Evolutionary conservation across 148 eudicot species (phyloP), one percentile per base, ranked within the genome.

Genomic region (Nyssa sinensis): DNA sequence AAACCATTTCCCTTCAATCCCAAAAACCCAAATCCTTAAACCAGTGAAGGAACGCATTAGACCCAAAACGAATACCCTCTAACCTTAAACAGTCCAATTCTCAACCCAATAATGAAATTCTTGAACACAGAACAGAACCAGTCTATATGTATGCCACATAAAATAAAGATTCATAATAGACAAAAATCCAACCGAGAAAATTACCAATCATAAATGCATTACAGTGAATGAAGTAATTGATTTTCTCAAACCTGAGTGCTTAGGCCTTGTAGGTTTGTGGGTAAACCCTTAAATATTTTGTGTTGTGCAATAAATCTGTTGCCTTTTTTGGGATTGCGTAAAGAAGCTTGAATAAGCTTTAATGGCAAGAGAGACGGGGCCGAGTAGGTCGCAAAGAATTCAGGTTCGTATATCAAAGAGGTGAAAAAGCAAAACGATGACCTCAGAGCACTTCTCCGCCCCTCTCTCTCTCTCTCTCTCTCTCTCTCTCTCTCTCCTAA

Each of bases 351-450:
- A 67, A 60, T 41, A 44, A 47, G 64, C 34, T 68, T 27, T 33
- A 16, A 21, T 19, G 72, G 4, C 9, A 1, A 66, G 32, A 17
- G 55, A 72, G 69, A 67, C 61, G 75, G 33, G 71, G 71, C 51
- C 70, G 72, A 71, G 70, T 58, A 67, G 76, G 78, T 61, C 70
- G 85, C 67, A 78, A 77, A 75, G 71, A 78, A 82, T 78, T 75
- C 77, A 78, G 77, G 57, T 62, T 53, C 59, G 67, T 44, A 79
- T 39, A 79, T 39, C 65, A 59, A 30, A 44, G 1, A 65, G 35
- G 28, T 59, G 71, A 53, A 63, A 34, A 51, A 63, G 74, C 69
- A 53, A 41, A 68, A 65, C 51, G 11, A 39, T 7, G 11, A 41
- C 73, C 64, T 59, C 57, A 71, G 65, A 57, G 30, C 44, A 55